These are phyloP conservation scores for Candida nemodendra DNA, from an alignment of 805 yeast genomes.

Conservation along the genomic window DNA sequence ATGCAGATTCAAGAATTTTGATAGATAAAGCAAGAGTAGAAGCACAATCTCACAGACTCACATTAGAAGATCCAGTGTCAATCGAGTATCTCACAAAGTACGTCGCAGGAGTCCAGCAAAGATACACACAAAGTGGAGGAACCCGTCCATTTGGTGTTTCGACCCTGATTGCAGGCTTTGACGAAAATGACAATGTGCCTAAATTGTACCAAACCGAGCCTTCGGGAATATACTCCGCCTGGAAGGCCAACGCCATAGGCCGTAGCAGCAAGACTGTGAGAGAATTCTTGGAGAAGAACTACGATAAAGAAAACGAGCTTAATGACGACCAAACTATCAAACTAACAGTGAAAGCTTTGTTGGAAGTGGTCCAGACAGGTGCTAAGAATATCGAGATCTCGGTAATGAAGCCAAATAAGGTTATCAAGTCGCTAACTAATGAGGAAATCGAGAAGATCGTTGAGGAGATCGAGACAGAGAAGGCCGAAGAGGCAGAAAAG, in stretches of 20 bases:
- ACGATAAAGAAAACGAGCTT: slow-evolving; percentile 52
- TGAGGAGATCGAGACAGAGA: slow-evolving; percentile 81
- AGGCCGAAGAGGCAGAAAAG: slow-evolving; percentile 78
- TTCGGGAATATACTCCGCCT: slow-evolving; percentile 92
- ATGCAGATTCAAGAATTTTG: slow-evolving; percentile 96
- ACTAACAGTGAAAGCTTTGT: slow-evolving; percentile 78
- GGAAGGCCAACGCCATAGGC: slow-evolving; percentile 98
- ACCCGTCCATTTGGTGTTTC: slow-evolving; percentile 97
- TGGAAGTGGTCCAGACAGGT: slow-evolving; percentile 98
- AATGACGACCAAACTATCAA: slow-evolving; percentile 70
- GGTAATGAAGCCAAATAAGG: slow-evolving; percentile 69
- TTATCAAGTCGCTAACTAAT: slow-evolving; percentile 56
- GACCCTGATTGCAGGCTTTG: slow-evolving; percentile 94
- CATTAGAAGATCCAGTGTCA: slow-evolving; percentile 91
- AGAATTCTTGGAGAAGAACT: slow-evolving; percentile 90
- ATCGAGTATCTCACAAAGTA: slow-evolving; percentile 90
- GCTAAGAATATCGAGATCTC: slow-evolving; percentile 94
- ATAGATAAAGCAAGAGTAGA: slow-evolving; percentile 95
- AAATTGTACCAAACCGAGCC: slow-evolving; percentile 94
- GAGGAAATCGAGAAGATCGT: slow-evolving; percentile 77
- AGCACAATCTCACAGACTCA: slow-evolving; percentile 91
- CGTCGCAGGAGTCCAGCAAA: slow-evolving; percentile 97
- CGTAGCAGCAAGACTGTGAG: slow-evolving; percentile 92
- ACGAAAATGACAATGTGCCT: slow-evolving; percentile 77
- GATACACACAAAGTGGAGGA: slow-evolving; percentile 97